A percentile compares a stretch with the other conserved stretches of the same genome.
Conservation (phyloP, 1,139 yeast species). For the Meyerozyma sp. region DNA sequence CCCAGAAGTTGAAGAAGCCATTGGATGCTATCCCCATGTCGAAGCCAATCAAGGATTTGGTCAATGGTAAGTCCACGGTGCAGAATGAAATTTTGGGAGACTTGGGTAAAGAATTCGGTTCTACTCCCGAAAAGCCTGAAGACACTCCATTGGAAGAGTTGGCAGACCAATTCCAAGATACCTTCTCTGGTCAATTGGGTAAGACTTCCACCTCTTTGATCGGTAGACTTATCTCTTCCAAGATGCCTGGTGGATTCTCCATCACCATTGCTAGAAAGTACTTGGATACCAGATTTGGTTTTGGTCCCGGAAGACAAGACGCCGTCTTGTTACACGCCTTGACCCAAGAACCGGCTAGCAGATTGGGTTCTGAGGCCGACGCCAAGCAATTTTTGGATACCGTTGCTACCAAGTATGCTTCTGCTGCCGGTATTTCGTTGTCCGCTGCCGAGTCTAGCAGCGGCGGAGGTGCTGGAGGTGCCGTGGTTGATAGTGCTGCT, state of each 20-base stretch:
- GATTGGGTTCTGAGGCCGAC: constrained; percentile 80
- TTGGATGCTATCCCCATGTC: constrained; percentile 80
- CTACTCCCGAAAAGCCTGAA: constrained; percentile 98
- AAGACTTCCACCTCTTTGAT: constrained; percentile 86
- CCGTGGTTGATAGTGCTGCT: constrained; percentile 92
- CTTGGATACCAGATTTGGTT: constrained; percentile 85
- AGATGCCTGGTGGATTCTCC: constrained; percentile 99
- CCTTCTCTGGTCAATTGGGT: constrained; percentile 84
- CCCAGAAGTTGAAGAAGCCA: constrained; percentile 90
- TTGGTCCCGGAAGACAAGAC: constrained; percentile 92
- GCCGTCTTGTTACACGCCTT: constrained; percentile 77
- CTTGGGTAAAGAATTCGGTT: constrained; percentile 94
- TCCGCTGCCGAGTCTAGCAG: constrained; percentile 56
- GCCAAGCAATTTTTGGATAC: constrained; percentile 87
- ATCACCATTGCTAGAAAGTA: constrained; percentile 88
- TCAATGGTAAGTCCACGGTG: constrained; percentile 96
- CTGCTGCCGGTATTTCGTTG: constrained; percentile 73
- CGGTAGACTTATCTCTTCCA: constrained; percentile 88
- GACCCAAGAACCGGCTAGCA: constrained; percentile 84
- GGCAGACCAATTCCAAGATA: constrained; percentile 91
- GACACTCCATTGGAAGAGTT: constrained; percentile 94
- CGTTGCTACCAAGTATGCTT: constrained; percentile 79
- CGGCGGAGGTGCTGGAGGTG: constrained; percentile 68
- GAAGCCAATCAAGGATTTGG: constrained; percentile 93
- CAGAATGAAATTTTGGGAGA: constrained; percentile 98